Percentiles rank a stretch among this genome's conserved stretches.
These are phyloP conservation scores for Rhizophagus sp. DNA, from an alignment of 192 early-diverging fungal species.

Conservation along the genomic window DNA sequence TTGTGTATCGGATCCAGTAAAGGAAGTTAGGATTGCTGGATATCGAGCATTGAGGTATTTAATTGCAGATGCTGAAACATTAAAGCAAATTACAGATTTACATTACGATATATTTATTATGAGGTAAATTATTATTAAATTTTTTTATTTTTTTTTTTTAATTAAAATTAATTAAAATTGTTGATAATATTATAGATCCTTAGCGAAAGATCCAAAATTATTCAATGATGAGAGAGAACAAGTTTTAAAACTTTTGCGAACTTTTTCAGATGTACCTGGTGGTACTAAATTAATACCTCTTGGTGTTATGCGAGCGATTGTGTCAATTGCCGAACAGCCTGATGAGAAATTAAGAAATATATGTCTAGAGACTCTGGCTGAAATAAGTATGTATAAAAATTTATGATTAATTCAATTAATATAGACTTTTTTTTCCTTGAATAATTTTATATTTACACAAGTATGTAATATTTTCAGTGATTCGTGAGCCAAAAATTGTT, in stretches of 20 bases:
- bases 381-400: slow-evolving; percentile 49
- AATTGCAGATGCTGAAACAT: slow-evolving; percentile 5
- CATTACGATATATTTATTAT: slow-evolving; percentile 69
- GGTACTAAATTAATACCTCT: slow-evolving; percentile 63
- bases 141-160: background rate
- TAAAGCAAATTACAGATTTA: slow-evolving; percentile 27
- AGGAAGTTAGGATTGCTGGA: slow-evolving; percentile 31
- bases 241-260: slow-evolving; percentile 69
- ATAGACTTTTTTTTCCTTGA: background rate
- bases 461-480: slow-evolving; percentile 40
- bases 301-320: slow-evolving; percentile 67
- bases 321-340: slow-evolving; percentile 75
- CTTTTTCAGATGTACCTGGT: slow-evolving; percentile 65
- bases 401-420: background rate
- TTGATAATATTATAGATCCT: slow-evolving; percentile 32
- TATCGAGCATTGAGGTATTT: slow-evolving; percentile 30
- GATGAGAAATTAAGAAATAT: slow-evolving; percentile 76
- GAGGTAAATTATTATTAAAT: slow-evolving; percentile 43
- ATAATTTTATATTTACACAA: background rate
- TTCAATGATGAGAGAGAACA: slow-evolving; percentile 79
- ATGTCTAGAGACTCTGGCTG: slow-evolving; percentile 76
- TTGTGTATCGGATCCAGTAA: slow-evolving; percentile 31
- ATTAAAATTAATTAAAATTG: background rate
- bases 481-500: slow-evolving; percentile 59
- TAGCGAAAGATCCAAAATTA: slow-evolving; percentile 58